These are phyloP conservation scores for Rhynchosporium agropyri DNA, from an alignment of 2,329 filamentous ascomycete genomes.

Conservation along the genomic window DNA sequence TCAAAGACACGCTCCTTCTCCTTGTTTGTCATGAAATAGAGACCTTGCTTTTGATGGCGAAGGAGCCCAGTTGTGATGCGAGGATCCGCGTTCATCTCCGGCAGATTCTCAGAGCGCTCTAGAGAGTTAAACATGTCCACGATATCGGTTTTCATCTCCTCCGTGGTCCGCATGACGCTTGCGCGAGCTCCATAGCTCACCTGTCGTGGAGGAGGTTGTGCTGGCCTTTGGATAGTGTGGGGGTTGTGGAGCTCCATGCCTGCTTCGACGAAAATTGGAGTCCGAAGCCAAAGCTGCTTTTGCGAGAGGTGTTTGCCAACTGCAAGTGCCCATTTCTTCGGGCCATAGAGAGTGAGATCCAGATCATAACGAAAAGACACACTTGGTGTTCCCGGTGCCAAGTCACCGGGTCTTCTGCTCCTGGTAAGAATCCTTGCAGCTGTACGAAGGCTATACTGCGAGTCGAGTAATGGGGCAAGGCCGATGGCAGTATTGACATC, in stretches of 20 bases:
- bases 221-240: constrained; percentile 49
- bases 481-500: constrained; percentile 68
- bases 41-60: constrained; percentile 84
- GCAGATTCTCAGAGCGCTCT: constrained; percentile 73
- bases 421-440: constrained; percentile 72
- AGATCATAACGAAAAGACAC: constrained; percentile 65
- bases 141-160: constrained; percentile 85
- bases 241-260: constrained; percentile 78
- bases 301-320: constrained; percentile 71
- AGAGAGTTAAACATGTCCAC: constrained; percentile 87
- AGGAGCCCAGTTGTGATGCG: constrained; percentile 70
- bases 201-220: constrained; percentile 35
- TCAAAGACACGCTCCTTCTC: constrained; percentile 68
- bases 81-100: constrained; percentile 67
- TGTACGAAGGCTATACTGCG: constrained; percentile 66
- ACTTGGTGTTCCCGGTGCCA: constrained; percentile 55
- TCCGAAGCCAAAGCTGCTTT: constrained; percentile 67
- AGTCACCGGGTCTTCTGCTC: constrained; percentile 63
- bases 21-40: constrained; percentile 81
- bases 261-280: constrained; percentile 65
- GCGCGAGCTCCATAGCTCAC: constrained; percentile 44
- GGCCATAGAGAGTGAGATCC: constrained; percentile 79
- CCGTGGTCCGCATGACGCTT: constrained; percentile 63
- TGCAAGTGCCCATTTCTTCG: constrained; percentile 62
- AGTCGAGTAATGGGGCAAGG: constrained; percentile 74